Base-by-base conservation (phyloP, 345 rosid species). In the Gossypium rotundifolium region DNA sequence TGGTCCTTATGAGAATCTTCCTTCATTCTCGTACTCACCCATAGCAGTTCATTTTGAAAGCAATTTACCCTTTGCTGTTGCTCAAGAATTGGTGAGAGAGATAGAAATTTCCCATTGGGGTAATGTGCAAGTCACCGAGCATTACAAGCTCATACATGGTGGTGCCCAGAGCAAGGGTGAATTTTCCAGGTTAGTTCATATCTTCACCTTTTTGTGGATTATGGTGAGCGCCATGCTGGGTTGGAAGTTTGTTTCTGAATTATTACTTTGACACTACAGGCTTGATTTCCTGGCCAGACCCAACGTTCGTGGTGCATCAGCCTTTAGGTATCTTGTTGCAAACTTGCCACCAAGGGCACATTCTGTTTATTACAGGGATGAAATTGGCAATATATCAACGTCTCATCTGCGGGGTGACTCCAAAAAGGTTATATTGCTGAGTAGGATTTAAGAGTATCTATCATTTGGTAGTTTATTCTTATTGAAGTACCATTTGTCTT, bases 71-170 rank as follows among this genome's bases (percentile, higher is more conserved):
- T 93, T 93, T 70, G 87, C 94, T 78, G 90, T 89, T 72, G 97
- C 96, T 65, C 76, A 75, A 75, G 92, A 89, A 81, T 83, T 95
- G 61, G 90, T 89, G 51, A 80, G 96, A 63, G 99, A 96, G 82
- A 87, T 96, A 74, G 97, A 93, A 81, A 87, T 96, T 76, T 96
- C 99, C 63, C 98, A 91, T 23, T 96, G 99, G 99, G 98, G 98
- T 61, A 89, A 90, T 51, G 92, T 96, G 71, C 96, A 91, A 81
- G 82, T 96, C 57, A 89, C 98, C 0, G 99, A 96, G 80, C 84
- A 96, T 80, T 96, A 96, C 79, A 84, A 84, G 52, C 58, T 96
- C 33, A 78, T 85, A 57, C 97, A 96, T 76, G 88, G 84, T 13
- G 98, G 98, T 60, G 93, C 98, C 75, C 86, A 88, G 70, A 87